Conservation (phyloP, 306 rosid genomes). For the Prunus armeniaca region DNA sequence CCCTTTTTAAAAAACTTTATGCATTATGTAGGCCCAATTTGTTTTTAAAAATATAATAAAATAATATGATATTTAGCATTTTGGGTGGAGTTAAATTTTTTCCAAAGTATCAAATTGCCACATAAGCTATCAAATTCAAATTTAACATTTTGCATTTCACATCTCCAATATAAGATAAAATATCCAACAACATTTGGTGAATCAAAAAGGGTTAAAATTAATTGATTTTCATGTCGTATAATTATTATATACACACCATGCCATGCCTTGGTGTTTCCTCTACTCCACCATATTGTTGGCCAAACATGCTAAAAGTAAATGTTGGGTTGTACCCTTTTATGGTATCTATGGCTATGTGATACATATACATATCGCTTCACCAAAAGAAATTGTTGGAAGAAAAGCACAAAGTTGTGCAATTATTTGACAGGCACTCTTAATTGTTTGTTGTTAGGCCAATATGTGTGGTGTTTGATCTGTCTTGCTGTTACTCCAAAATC, state of each 20-base stretch:
- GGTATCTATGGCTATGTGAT: background rate
- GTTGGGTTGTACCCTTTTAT: constrained; percentile 34
- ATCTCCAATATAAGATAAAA: background rate
- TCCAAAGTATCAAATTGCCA: too few species aligned
- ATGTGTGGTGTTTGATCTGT: constrained; percentile 19
- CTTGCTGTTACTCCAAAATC: constrained; percentile 30
- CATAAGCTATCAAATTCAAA: too few species aligned
- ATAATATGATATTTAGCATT: too few species aligned
- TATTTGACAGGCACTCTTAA: constrained; percentile 43
- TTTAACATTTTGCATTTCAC: too few species aligned
- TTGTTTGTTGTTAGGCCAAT: constrained; percentile 33
- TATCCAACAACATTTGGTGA: background rate
- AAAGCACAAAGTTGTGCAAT: constrained; percentile 35
- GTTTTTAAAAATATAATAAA: too few species aligned
- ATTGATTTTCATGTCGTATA: background rate
- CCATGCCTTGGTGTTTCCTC: background rate
- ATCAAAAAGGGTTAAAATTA: background rate
- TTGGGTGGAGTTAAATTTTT: too few species aligned
- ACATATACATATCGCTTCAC: constrained; percentile 12
- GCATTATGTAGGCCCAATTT: too few species aligned
- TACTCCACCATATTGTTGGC: constrained; percentile 7
- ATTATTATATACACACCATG: background rate
- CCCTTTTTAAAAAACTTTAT: too few species aligned
- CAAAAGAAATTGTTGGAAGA: constrained; percentile 20
- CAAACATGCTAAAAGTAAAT: constrained; percentile 43